Evolutionary conservation across 202 grass and related monocot genomes (phyloP), one percentile per base, ranked within the genome.

Genomic region (Carex arenaria): DNA sequence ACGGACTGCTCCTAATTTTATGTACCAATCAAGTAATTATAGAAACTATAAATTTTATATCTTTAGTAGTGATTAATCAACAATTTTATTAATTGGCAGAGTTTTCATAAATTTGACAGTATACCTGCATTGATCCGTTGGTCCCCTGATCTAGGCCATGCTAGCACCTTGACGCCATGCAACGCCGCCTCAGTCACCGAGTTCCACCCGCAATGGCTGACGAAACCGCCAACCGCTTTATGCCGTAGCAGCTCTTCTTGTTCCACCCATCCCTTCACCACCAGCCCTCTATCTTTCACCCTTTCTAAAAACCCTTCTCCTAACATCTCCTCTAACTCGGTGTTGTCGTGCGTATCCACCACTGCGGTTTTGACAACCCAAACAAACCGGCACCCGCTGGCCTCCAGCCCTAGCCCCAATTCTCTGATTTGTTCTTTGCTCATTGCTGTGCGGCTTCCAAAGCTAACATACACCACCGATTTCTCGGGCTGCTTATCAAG

Each of bases 121-220:
- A 38, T 82, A 82, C 80, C 80, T 67, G 80, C 61, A 74, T 88
- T 90, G 42, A 97, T 84, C n/a, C 94, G 66, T 80, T 97, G 92
- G 55, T 97, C 94, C 0, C 80, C 90, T 8, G 64, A n/a, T 30
- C 86, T 45, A 8, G 90, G 88, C 92, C 92, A 92, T 14, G 87
- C 92, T 45, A 97, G 28, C 71, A 97, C 71, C 19, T 66, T 82
- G 18, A 92, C 67, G 26, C 92, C 90, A 26, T 49, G 14, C 19
- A 64, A 3, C 0, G 87, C 88, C 0, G 92, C 85, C 79, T 97
- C 92, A 0, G 85, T 92, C 15, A 94, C 83, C 1, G 90, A 97
- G 84, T 97, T 94, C 90, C 94, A 94, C 0, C 94, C 92, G 43
- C 94, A 92, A 75, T 97, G 94, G 88, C 91, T 97, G 3, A 97